Percentiles rank a stretch among this genome's conserved stretches.
These are phyloP conservation scores for Datura wrightii DNA, from an alignment of 257 asterid genomes.

Conservation along the genomic window DNA sequence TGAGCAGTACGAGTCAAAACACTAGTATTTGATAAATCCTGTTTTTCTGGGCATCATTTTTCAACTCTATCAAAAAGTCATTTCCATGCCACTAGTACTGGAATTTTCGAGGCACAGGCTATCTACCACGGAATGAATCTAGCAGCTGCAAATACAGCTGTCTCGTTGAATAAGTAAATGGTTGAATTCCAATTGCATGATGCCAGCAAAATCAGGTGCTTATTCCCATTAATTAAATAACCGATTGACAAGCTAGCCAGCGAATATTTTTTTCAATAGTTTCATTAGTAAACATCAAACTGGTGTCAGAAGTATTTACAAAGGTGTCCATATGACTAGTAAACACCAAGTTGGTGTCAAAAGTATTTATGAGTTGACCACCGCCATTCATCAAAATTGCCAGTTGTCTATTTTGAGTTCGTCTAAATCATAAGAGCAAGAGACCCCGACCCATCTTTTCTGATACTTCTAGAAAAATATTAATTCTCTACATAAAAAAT, in stretches of 20 bases:
- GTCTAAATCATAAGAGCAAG: neutral
- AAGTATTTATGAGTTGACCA: neutral
- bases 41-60: neutral
- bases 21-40: neutral
- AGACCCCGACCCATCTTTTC: neutral
- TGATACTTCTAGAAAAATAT: neutral
- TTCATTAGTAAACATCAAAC: neutral
- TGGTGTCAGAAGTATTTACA: neutral
- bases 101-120: neutral
- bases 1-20: neutral
- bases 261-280: neutral
- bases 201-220: neutral
- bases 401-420: neutral
- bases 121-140: neutral
- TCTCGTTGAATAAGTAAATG: neutral
- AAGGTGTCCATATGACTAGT: slow-evolving; percentile 14
- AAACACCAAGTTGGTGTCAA: neutral
- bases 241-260: neutral
- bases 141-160: neutral
- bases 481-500: neutral
- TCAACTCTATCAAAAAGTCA: neutral
- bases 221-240: neutral
- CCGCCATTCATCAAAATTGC: neutral
- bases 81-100: neutral
- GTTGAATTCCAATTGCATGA: neutral